A percentile compares a stretch with the other conserved stretches of the same genome.
Conservation (phyloP, 208 protist genomes). For the Leishmania braziliensis region DNA sequence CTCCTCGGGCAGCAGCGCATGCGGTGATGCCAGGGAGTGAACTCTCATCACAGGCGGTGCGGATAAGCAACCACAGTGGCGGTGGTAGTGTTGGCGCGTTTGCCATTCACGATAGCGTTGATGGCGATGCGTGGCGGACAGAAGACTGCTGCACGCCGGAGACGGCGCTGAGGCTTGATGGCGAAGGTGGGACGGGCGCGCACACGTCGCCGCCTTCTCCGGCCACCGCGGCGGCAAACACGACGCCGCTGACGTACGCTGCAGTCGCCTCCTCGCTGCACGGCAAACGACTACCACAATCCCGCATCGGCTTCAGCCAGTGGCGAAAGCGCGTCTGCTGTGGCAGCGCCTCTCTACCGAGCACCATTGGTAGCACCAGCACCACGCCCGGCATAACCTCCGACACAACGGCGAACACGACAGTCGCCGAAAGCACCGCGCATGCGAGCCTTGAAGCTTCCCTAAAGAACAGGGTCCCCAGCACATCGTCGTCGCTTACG, state of each 20-base stretch:
- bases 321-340: conserved; percentile 10
- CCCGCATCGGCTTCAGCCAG: conserved; percentile 29
- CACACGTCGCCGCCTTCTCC: not conserved
- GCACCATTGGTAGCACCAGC: not conserved
- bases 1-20: not conserved
- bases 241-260: conserved; percentile 20
- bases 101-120: not conserved
- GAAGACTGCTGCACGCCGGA: not conserved
- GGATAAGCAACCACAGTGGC: not conserved
- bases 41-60: not conserved
- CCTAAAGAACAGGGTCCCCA: not conserved
- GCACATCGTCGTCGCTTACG: conserved; percentile 1
- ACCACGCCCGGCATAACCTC: conserved; percentile 1
- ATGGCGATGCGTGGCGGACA: not conserved
- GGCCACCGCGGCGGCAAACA: not conserved
- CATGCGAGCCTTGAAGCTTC: not conserved
- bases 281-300: conserved; percentile 30
- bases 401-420: not conserved
- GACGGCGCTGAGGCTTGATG: not conserved
- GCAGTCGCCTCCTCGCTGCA: conserved; percentile 16
- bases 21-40: not conserved
- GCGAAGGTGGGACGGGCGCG: not conserved
- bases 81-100: not conserved
- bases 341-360: conserved; percentile 5
- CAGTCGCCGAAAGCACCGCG: not conserved